Evolutionary conservation across 208 protist species (phyloP).

Genomic region (Wallacemonas sp.): DNA sequence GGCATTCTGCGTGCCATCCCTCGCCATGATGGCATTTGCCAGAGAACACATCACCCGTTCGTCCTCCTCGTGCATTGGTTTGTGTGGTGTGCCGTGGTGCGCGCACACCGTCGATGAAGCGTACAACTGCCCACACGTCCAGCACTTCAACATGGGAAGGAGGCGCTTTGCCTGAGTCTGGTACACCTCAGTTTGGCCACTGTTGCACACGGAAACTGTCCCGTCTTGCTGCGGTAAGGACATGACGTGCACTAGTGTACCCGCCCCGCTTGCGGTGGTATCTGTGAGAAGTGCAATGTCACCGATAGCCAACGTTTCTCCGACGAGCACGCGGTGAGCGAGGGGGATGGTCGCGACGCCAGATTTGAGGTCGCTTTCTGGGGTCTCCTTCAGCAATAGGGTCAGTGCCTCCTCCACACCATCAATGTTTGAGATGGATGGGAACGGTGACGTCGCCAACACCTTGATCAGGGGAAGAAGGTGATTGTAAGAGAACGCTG

Average conservation of each 20-base stretch:
- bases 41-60: conserved; percentile 27
- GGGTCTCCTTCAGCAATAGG: conserved; percentile 26
- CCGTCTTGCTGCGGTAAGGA: conserved; percentile 24
- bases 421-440: conserved; percentile 33
- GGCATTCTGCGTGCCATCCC: neutral
- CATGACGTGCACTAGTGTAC: conserved; percentile 26
- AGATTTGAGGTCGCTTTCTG: conserved; percentile 23
- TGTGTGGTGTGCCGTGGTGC: conserved; percentile 19
- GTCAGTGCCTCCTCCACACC: conserved; percentile 43
- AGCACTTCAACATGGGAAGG: conserved; percentile 47
- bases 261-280: conserved; percentile 11
- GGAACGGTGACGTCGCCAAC: conserved; percentile 45
- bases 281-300: conserved; percentile 44
- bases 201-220: conserved; percentile 24
- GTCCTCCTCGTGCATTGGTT: conserved; percentile 29
- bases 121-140: conserved; percentile 34
- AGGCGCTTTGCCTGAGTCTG: conserved; percentile 31
- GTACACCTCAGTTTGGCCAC: conserved; percentile 16
- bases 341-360: conserved; percentile 37
- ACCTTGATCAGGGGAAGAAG: conserved; percentile 39
- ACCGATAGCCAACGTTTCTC: conserved; percentile 21
- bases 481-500: conserved; percentile 35
- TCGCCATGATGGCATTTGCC: conserved; percentile 14
- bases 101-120: conserved; percentile 22
- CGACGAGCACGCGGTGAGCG: conserved; percentile 4